phyloP scores from a whole-genome alignment of 2,329 filamentous ascomycete genomes.

The Tympanopsis confertula region DNA sequence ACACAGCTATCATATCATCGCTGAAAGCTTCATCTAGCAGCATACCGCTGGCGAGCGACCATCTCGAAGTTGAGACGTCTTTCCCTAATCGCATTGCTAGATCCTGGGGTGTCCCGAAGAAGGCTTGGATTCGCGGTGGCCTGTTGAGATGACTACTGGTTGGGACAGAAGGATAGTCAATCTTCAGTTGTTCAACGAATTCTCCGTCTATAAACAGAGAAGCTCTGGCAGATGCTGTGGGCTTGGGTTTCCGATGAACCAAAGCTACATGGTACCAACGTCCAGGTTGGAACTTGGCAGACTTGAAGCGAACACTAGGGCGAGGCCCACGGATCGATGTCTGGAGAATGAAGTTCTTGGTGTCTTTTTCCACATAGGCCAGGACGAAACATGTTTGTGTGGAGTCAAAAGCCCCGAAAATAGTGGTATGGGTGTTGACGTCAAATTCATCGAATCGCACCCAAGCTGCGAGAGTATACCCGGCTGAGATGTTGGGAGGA shows the following conservation, averaged over 20 bases:
- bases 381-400: slow-evolving; percentile 89
- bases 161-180: slow-evolving; percentile 73
- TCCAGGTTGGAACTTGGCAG: slow-evolving; percentile 60
- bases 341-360: slow-evolving; percentile 86
- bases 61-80: slow-evolving; percentile 64
- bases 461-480: slow-evolving; percentile 88
- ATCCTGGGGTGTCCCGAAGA: slow-evolving; percentile 83
- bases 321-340: slow-evolving; percentile 78
- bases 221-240: slow-evolving; percentile 67
- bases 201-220: slow-evolving; percentile 86
- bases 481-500: slow-evolving; percentile 66
- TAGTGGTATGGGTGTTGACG: slow-evolving; percentile 72
- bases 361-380: slow-evolving; percentile 87
- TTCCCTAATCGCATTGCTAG: slow-evolving; percentile 66
- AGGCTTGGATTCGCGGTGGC: slow-evolving; percentile 70
- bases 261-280: slow-evolving; percentile 90
- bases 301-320: slow-evolving; percentile 89
- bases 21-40: slow-evolving; percentile 79
- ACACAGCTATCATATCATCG: slow-evolving; percentile 83
- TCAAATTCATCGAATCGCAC: slow-evolving; percentile 82
- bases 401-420: slow-evolving; percentile 89
- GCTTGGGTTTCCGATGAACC: slow-evolving; percentile 69
- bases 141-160: slow-evolving; percentile 47
- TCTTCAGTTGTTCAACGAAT: slow-evolving; percentile 83
- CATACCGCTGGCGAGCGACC: slow-evolving; percentile 83